Conservation (phyloP, 2,329 filamentous ascomycete genomes). For the Phaeophleospora eucalypticola region DNA sequence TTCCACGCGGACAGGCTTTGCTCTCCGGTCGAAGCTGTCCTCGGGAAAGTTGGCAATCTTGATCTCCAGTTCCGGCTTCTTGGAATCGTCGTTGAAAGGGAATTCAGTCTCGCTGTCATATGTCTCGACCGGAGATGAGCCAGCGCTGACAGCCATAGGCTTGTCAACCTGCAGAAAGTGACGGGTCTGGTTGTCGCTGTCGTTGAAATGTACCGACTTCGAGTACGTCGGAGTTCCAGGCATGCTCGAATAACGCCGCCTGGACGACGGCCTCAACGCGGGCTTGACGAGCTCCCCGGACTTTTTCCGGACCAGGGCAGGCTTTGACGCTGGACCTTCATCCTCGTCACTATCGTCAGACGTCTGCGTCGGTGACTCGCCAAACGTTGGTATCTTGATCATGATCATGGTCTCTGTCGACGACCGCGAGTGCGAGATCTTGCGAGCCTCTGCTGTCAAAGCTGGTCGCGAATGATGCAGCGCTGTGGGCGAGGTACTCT, state of each 20-base stretch:
- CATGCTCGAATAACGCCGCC: slow-evolving; percentile 87
- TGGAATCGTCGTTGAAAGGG: slow-evolving; percentile 64
- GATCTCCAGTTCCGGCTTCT: slow-evolving; percentile 78
- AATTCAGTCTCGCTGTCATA: slow-evolving; percentile 88
- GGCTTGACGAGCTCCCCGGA: slow-evolving; percentile 94
- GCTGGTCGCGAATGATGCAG: slow-evolving; percentile 22
- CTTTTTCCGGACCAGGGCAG: slow-evolving; percentile 96
- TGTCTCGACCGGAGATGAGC: slow-evolving; percentile 82
- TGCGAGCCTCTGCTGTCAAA: slow-evolving; percentile 53
- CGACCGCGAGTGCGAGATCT: slow-evolving; percentile 59
- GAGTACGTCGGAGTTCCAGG: slow-evolving; percentile 92
- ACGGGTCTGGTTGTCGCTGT: slow-evolving; percentile 89
- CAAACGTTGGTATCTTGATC: slow-evolving; percentile 39
- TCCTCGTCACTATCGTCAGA: slow-evolving; percentile 54
- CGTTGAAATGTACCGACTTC: slow-evolving; percentile 98
- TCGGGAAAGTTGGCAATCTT: slow-evolving; percentile 76
- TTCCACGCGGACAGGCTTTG: slow-evolving; percentile 73
- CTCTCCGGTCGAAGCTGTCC: slow-evolving; percentile 59
- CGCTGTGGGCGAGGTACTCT: slow-evolving; percentile 31
- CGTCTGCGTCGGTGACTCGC: slow-evolving; percentile 42
- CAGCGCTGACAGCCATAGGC: slow-evolving; percentile 91
- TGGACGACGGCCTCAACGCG: slow-evolving; percentile 75
- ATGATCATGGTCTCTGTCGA: slow-evolving; percentile 54
- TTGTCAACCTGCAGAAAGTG: slow-evolving; percentile 93
- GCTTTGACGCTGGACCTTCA: slow-evolving; percentile 50